Evolutionary conservation across 2,329 filamentous ascomycete genomes (phyloP), one percentile per base, ranked within the genome.

Genomic region (Hypocrella siamensis): DNA sequence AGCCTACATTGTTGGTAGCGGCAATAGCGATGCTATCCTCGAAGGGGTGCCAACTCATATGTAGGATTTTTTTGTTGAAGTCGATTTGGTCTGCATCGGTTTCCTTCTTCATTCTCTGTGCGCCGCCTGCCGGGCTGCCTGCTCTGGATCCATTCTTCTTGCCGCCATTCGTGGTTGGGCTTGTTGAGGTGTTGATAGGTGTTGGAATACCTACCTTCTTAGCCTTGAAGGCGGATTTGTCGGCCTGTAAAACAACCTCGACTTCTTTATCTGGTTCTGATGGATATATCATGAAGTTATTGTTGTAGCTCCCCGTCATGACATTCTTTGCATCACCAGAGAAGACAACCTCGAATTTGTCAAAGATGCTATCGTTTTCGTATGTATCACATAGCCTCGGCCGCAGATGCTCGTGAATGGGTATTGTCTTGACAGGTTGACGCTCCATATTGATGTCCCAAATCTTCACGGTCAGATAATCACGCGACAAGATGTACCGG

Each of bases 211-310:
- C 90, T 42, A 98, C 88, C 67, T 96, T 98, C 76, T 98, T 98
- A 22, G 90, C 90, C 63, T 98, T 98, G 74, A 98, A 98, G 9
- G 90, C 90, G 35, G 85, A 93, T 65, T 98, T 98, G 56, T 98
- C 90, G 25, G 90, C 90, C 57, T 98, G 90, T 35, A 98, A 65
- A 29, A 98, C 90, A 30, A 98, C 86, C 57, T 98, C 90, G 3
- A 88, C 88, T 53, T 98, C 90, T 61, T 92, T 92, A 43, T 88
- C 83, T 6, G 86, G 82, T 48, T 96, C 88, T 17, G 86, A 90
- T 4, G 90, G 90, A 56, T 96, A 98, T 51, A 98, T 98, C 90
- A 98, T 98, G 67, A 98, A 96, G 63, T 98, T 98, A 65, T 98
- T 98, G 70, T 98, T 98, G 67, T 98, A 98, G 53, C 85, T 94